Conservation (phyloP, 1,284 basidiomycete genomes). For the Sanghuangporus weigelae region DNA sequence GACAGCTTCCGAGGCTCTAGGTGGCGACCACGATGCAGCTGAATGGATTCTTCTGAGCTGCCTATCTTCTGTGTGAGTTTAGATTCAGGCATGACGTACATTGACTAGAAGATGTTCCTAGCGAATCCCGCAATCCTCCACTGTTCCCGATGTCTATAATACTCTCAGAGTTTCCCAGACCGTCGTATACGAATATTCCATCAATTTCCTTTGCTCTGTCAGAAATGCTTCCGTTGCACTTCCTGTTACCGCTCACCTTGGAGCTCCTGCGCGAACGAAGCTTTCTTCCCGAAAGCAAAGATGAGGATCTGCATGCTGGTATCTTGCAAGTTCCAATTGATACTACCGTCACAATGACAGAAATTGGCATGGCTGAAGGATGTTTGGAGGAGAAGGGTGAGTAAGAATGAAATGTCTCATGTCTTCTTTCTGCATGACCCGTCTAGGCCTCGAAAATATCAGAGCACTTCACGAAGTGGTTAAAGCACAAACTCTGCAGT, state of each 20-base stretch:
- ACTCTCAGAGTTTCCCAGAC: slow-evolving; percentile 52
- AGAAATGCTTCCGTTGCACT: slow-evolving; percentile 47
- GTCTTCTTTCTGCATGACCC: not conserved
- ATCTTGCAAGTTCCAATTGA: slow-evolving; percentile 68
- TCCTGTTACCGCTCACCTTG: slow-evolving; percentile 49
- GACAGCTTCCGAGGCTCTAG: slow-evolving; percentile 64
- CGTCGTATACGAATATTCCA: slow-evolving; percentile 32
- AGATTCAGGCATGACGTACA: slow-evolving; percentile 1
- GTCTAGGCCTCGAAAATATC: slow-evolving; percentile 62
- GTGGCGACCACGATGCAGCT: slow-evolving; percentile 64
- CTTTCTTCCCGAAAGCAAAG: slow-evolving; percentile 63
- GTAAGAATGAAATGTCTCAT: slow-evolving; percentile 10
- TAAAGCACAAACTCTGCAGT: slow-evolving; percentile 64
- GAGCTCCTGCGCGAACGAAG: slow-evolving; percentile 54
- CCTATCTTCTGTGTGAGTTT: slow-evolving; percentile 59
- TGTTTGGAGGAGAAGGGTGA: slow-evolving; percentile 56
- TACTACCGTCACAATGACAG: slow-evolving; percentile 61
- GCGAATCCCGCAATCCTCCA: slow-evolving; percentile 63
- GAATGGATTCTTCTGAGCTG: slow-evolving; percentile 71
- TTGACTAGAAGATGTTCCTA: slow-evolving; percentile 25
- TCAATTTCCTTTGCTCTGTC: slow-evolving; percentile 48
- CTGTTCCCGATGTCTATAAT: slow-evolving; percentile 67
- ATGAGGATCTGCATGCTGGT: slow-evolving; percentile 73
- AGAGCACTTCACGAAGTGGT: slow-evolving; percentile 66
- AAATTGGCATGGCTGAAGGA: slow-evolving; percentile 63